Evolutionary conservation across 495 filamentous ascomycete species (phyloP).

Genomic region (Schizothecium vesticola): DNA sequence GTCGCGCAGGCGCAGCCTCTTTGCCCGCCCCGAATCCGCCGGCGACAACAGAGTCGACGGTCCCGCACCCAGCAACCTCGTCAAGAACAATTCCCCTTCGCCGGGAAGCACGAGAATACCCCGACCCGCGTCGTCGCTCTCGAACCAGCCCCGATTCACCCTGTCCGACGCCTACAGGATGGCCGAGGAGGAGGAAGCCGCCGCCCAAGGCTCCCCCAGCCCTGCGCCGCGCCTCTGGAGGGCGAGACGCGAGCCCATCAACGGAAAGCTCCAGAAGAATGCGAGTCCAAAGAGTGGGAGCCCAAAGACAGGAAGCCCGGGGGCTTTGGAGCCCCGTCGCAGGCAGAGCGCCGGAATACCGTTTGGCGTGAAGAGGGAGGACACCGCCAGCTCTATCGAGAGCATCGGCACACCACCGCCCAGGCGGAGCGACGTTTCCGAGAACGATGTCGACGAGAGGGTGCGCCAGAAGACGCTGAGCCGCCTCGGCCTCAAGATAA

Average conservation of each 20-base stretch:
- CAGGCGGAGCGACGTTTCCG: conserved; percentile 22
- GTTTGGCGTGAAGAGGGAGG: conserved; percentile 2
- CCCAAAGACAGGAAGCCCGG: conserved; percentile 10
- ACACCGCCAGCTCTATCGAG: conserved; percentile 10
- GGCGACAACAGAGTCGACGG: conserved; percentile 8
- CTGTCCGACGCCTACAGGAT: conserved; percentile 38
- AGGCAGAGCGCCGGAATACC: neutral
- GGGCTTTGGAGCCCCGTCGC: conserved; percentile 3
- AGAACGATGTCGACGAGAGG: conserved; percentile 28
- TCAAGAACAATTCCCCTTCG: conserved; percentile 22
- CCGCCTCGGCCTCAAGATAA: conserved; percentile 25
- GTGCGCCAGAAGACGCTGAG: conserved; percentile 19
- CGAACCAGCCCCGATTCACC: conserved; percentile 32
- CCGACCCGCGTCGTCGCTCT: conserved; percentile 24
- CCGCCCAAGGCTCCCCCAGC: conserved; percentile 42
- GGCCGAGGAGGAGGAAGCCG: conserved; percentile 37
- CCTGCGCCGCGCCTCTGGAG: conserved; percentile 40
- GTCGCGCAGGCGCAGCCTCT: conserved; percentile 20
- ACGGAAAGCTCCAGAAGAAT: conserved; percentile 18
- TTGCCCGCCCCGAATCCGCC: conserved; percentile 17
- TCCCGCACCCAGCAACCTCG: neutral
- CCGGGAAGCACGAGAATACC: conserved; percentile 37
- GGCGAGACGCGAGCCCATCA: conserved; percentile 24
- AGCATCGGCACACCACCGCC: conserved; percentile 10
- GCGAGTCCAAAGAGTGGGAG: conserved; percentile 20